These are phyloP conservation scores for Kodamaea jinghongensis DNA, from an alignment of 805 yeast species.

Conservation along the genomic window DNA sequence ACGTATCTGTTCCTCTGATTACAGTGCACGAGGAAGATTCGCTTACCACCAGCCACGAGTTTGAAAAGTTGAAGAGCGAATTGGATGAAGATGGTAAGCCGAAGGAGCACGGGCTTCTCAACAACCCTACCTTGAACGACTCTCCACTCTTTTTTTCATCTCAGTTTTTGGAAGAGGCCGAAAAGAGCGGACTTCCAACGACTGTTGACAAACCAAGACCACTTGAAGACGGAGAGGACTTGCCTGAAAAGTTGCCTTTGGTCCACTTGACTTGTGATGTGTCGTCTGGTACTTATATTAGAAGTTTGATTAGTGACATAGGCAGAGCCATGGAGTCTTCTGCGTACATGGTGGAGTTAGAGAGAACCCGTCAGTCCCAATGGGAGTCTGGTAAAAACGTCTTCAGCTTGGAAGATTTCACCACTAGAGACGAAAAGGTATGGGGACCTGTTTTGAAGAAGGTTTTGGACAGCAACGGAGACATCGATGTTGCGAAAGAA, in stretches of 20 bases:
- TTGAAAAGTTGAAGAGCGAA: conserved; percentile 40
- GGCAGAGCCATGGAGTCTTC: conserved; percentile 78
- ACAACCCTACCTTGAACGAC: conserved; percentile 58
- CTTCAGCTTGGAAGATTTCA: conserved; percentile 65
- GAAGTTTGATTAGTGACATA: conserved; percentile 85
- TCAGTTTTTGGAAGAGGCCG: conserved; percentile 47
- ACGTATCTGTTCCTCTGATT: conserved; percentile 57
- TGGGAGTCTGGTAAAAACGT: conserved; percentile 77
- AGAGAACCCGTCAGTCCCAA: conserved; percentile 72
- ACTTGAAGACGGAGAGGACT: conserved; percentile 35
- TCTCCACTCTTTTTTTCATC: conserved; percentile 60
- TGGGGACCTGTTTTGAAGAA: conserved; percentile 68
- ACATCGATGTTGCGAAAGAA: conserved; percentile 24
- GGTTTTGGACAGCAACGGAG: conserved; percentile 45
- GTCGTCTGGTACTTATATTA: conserved; percentile 92
- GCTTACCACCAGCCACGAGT: conserved; percentile 55
- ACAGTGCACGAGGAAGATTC: conserved; percentile 52
- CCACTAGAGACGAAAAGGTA: conserved; percentile 51
- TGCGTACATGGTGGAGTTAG: conserved; percentile 84
- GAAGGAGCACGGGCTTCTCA: conserved; percentile 42
- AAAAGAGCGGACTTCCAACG: conserved; percentile 38
- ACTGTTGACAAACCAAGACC: conserved; percentile 37
- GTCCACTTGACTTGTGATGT: conserved; percentile 75
- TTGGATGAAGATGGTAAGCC: conserved; percentile 49
- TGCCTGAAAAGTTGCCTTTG: conserved; percentile 58